Base-by-base conservation (phyloP, 2,329 filamentous ascomycete species). In the Aureobasidium subglaciale region DNA sequence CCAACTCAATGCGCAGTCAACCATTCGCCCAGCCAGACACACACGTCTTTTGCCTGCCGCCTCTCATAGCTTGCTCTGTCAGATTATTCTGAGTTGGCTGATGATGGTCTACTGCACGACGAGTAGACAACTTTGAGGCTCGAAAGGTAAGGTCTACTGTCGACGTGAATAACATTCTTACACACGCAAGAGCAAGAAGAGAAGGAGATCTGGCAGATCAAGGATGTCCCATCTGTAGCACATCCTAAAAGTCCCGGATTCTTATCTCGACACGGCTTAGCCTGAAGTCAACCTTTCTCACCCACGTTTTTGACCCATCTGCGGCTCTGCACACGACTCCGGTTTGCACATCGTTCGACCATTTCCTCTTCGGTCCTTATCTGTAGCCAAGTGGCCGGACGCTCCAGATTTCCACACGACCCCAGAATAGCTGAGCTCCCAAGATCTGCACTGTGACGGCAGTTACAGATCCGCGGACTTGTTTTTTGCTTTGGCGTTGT, bases 401-500 rank as follows among this genome's bases (percentile, higher is more conserved):
- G 24, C 24, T 46, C 48, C 46, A 49, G 16, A 50, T 32, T 35
- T 27, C 27, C 34, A 18, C n/a, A 15, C 13, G 15, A 53, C 46
- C 55, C 46, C 55, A 50, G 45, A 43, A 43, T 38, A 43, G 46
- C 30, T 48, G 35, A 38, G 34, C 22, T 15, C 46, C 29, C 35
- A 56, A 37, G 56, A 57, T 57, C 48, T 53, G 41, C 56, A 45
- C 48, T 7, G 24, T 38, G 46, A 38, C 34, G 34, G 27, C 20
- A 34, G 25, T 22, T 32, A 50, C 32, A 43, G 24, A 56, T 56
- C 56, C 56, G 56, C 56, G 56, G 56, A 57, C 56, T 57, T 57
- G 34, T 32, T 54, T 57, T 57, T 57, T 57, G 48, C 48, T 46
- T 40, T 53, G 48, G 48, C 56, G 56, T 57, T 54, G 42, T 46